A percentile compares a stretch with the other conserved stretches of the same genome.
Evolutionary conservation across 78 protist species (phyloP).

Genomic region (Dictyostelium discoideum): dicty_2.7 NC_007089.4:2128501-2129000

Average conservation of each 20-base stretch:
- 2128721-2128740: background rate
- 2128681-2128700: background rate
- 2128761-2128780: background rate
- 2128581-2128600: background rate
- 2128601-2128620: background rate
- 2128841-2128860: background rate
- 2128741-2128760: background rate
- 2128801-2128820: background rate
- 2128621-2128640: background rate
- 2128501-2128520: background rate
- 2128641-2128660: background rate
- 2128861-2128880: background rate
- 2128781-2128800: background rate
- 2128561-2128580: background rate
- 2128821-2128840: background rate
- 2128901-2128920: background rate
- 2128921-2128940: background rate
- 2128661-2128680: background rate
- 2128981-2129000: background rate
- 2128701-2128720: background rate
- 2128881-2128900: constrained; percentile 9
- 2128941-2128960: background rate
- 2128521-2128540: constrained; percentile 13
- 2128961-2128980: no score
- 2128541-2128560: background rate